Conservation (phyloP, 2,329 filamentous ascomycete genomes). For the Myriosclerotinia duriaeana region DNA sequence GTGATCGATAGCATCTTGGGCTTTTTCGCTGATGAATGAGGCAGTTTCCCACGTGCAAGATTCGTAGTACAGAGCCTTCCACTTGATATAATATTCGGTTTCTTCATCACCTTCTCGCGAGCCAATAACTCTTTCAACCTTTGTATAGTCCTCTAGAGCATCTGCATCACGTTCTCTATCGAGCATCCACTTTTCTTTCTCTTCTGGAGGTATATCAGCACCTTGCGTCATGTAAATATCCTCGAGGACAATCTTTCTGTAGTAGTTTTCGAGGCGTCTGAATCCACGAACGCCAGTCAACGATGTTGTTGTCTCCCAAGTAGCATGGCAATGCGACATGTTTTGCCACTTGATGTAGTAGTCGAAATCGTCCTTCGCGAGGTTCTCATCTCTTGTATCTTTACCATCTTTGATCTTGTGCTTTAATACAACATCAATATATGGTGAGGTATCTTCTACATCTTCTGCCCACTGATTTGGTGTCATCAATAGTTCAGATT, state of each 20-base stretch:
- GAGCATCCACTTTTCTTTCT: conserved; percentile 91
- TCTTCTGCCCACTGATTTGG: conserved; percentile 69
- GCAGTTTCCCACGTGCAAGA: conserved; percentile 90
- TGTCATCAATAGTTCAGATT: conserved; percentile 60
- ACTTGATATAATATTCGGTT: conserved; percentile 91
- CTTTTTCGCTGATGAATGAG: conserved; percentile 70
- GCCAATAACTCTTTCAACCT: conserved; percentile 90
- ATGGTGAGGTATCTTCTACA: conserved; percentile 75
- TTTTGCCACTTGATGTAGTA: conserved; percentile 96
- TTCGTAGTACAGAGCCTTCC: conserved; percentile 92
- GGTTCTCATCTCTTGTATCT: conserved; percentile 55
- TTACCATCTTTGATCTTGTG: conserved; percentile 74
- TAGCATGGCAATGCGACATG: conserved; percentile 91
- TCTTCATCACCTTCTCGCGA: conserved; percentile 76
- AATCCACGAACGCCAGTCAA: conserved; percentile 78
- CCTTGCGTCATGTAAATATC: conserved; percentile 77
- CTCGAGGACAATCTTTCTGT: conserved; percentile 75
- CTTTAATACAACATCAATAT: conserved; percentile 87
- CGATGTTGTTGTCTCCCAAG: conserved; percentile 81
- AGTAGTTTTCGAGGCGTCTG: conserved; percentile 93
- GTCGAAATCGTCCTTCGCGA: conserved; percentile 75
- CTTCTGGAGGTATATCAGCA: conserved; percentile 74
- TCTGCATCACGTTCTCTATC: conserved; percentile 90
- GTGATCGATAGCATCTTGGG: conserved; percentile 87
- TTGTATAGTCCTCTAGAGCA: conserved; percentile 82